These are phyloP conservation scores for Stemphylium vesicarium DNA, from an alignment of 2,329 filamentous ascomycete species.

Conservation along the genomic window DNA sequence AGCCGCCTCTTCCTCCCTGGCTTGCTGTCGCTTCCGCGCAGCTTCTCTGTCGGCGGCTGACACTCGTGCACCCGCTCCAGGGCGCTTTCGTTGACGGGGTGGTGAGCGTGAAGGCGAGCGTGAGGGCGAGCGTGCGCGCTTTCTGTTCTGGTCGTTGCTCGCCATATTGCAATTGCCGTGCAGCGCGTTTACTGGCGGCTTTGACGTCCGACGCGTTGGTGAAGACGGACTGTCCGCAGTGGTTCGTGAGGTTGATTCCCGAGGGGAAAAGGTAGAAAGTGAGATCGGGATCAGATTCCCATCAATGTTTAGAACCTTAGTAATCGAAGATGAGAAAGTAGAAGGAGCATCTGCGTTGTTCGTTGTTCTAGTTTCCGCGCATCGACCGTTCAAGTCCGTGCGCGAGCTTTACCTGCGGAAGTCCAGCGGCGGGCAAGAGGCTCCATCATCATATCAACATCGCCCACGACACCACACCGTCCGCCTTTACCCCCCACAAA, in stretches of 20 bases:
- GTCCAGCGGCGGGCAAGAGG: slow-evolving; percentile 19
- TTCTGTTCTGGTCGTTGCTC: slow-evolving; percentile 28
- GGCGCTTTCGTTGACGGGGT: slow-evolving; percentile 72
- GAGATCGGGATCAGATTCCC: neutral
- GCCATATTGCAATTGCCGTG: slow-evolving; percentile 24
- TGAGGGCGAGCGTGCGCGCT: slow-evolving; percentile 44
- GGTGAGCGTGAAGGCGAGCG: slow-evolving; percentile 48
- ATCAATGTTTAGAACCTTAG: neutral
- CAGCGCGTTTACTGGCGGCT: slow-evolving; percentile 5
- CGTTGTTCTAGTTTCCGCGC: slow-evolving; percentile 7
- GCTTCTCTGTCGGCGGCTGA: slow-evolving; percentile 71
- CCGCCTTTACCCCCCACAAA: slow-evolving; percentile 11
- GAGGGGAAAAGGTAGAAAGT: neutral
- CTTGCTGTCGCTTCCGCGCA: slow-evolving; percentile 61
- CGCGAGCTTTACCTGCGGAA: slow-evolving; percentile 17
- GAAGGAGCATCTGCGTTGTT: slow-evolving; percentile 1
- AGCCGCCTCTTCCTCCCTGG: slow-evolving; percentile 53
- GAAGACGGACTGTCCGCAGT: neutral
- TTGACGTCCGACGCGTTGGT: slow-evolving; percentile 6
- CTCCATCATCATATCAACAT: slow-evolving; percentile 22
- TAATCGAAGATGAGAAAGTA: neutral
- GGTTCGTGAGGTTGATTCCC: neutral
- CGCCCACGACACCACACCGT: slow-evolving; percentile 12
- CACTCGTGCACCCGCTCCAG: slow-evolving; percentile 60
- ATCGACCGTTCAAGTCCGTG: slow-evolving; percentile 10